Evolutionary conservation across 768 basidiomycete genomes (phyloP), one percentile per base, ranked within the genome.

Genomic region (Boletus tomentosulus): DNA sequence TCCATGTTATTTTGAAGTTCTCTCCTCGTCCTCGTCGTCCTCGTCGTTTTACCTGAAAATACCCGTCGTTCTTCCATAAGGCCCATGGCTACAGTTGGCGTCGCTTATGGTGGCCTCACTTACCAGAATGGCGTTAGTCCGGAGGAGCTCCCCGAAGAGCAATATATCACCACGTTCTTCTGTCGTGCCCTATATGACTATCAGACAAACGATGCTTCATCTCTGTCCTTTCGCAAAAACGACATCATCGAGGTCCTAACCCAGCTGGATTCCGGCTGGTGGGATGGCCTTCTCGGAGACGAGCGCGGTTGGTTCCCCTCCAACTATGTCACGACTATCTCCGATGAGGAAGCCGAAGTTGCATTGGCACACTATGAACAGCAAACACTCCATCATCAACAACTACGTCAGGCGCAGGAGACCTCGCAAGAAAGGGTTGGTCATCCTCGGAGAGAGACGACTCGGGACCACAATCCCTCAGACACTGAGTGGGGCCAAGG

Each of bases 261-360:
- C 11, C 87, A 86, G 62, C 84, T 98, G 51, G 89, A 91, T 35
- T 90, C 90, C 5, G 96, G 96, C 15, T 99, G 96, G 96, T 98
- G 95, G 97, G 96, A 99, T 69, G 96, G 96, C 5, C 75, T 97
- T 55, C 78, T 97, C 22, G 83, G 85, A 46, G 89, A 91, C 51
- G 87, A 89, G 68, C 84, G 96, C 48, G 96, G 96, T 53, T 96
- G 92, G 92, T 96, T 99, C 71, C 96, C 96, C 22, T 92, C 89
- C 60, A 99, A 98, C 74, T 98, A 97, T 74, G 94, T 97, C 43
- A 73, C 77, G 45, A 67, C 82, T 43, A 84, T 98, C 52, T 79
- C 83, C 25, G 89, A 91, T 57, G 86, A 89, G 63, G 90, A 92
- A 64, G 89, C 85, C 3, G 92, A 91, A 55, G 69, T 78, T 24